Evolutionary conservation across 1,139 yeast genomes (phyloP).

Genomic region (Kodamaea sp.): DNA sequence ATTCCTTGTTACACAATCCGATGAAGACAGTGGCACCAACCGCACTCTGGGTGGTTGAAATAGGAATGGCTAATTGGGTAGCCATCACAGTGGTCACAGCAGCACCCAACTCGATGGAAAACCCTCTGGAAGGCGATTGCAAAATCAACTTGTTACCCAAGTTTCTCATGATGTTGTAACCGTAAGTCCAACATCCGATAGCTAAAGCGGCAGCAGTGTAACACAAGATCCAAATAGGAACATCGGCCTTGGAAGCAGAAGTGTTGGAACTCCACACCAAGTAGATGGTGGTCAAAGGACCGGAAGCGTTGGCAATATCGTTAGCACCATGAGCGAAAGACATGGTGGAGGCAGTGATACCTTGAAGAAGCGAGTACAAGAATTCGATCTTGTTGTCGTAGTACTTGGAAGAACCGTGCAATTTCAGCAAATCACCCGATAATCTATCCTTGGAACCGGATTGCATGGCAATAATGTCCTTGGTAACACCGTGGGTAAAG

Average conservation of each 20-base stretch:
- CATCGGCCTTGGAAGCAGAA: constrained; percentile 51
- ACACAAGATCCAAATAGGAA: constrained; percentile 72
- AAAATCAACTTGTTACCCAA: constrained; percentile 75
- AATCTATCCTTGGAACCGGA: constrained; percentile 32
- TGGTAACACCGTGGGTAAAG: constrained; percentile 60
- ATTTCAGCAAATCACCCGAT: constrained; percentile 44
- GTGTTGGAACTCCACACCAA: constrained; percentile 59
- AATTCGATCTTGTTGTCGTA: constrained; percentile 75
- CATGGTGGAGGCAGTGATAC: constrained; percentile 76
- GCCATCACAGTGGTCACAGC: constrained; percentile 78
- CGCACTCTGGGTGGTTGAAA: constrained; percentile 79
- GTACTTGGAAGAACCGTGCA: constrained; percentile 62
- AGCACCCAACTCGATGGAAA: constrained; percentile 75
- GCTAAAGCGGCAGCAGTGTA: constrained; percentile 70
- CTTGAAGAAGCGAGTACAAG: constrained; percentile 69
- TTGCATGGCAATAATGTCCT: constrained; percentile 61
- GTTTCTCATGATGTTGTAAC: constrained; percentile 69
- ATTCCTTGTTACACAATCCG: constrained; percentile 69
- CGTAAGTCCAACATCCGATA: constrained; percentile 72
- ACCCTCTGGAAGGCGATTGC: constrained; percentile 83
- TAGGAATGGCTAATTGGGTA: constrained; percentile 68
- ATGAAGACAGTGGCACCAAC: constrained; percentile 79
- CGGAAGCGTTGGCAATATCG: constrained; percentile 79
- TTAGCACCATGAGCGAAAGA: constrained; percentile 84
- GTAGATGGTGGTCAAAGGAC: constrained; percentile 71